These are phyloP conservation scores for Nemania sp. DNA, from an alignment of 2,329 filamentous ascomycete genomes.

Conservation along the genomic window DNA sequence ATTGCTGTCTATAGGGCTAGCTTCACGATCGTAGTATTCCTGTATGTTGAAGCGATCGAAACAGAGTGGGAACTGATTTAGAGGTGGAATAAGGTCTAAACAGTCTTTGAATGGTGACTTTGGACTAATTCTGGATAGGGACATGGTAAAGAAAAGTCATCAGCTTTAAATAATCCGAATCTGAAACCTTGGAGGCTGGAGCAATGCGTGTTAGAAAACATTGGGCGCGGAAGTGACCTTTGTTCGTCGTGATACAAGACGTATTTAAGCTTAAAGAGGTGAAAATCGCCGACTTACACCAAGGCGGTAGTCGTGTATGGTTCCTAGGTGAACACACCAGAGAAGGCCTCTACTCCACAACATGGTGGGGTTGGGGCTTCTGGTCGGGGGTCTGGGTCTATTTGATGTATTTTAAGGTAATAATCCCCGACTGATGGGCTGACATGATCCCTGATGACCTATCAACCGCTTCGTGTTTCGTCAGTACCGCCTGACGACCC, in stretches of 20 bases:
- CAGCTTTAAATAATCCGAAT: constrained; percentile 28
- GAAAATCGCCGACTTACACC: constrained; percentile 38
- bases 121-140: no score
- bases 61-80: no score
- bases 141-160: no score
- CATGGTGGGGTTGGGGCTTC: no score
- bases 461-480: background rate
- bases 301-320: background rate
- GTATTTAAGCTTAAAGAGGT: constrained; percentile 18
- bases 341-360: constrained; percentile 5
- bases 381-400: background rate
- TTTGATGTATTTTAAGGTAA: constrained; percentile 10
- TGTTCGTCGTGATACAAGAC: no score
- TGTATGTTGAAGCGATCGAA: background rate
- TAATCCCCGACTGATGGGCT: constrained; percentile 19
- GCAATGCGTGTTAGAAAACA: constrained; percentile 3
- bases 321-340: background rate
- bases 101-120: background rate
- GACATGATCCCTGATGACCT: background rate
- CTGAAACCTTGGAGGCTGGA: constrained; percentile 1
- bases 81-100: no score
- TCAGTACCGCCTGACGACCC: background rate
- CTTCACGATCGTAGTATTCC: background rate
- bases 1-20: constrained; percentile 20
- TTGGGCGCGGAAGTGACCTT: constrained; percentile 34